These are phyloP conservation scores for Ailanthus altissimus DNA, from an alignment of 345 rosid genomes.

Conservation along the genomic window DNA sequence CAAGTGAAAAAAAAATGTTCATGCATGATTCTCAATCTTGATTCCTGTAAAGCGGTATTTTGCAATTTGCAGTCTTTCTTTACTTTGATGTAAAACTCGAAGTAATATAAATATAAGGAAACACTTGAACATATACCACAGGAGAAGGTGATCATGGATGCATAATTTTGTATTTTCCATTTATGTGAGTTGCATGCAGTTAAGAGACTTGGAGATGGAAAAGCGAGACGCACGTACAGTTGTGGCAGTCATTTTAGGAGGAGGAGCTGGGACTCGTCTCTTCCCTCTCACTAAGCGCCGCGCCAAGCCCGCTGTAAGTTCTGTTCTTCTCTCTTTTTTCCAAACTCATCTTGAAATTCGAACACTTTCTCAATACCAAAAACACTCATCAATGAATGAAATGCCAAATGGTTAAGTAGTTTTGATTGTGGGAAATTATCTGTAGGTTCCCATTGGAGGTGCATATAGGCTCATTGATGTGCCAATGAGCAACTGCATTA, in stretches of 20 bases:
- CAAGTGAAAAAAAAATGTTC: too few species aligned
- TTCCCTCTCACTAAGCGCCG: conserved; percentile 95
- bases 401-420: neutral
- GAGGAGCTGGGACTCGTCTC: conserved; percentile 99
- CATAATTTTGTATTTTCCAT: too few species aligned
- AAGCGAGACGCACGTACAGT: conserved; percentile 72
- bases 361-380: neutral
- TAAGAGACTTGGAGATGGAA: conserved; percentile 67
- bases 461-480: conserved; percentile 95
- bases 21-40: too few species aligned
- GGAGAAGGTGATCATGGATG: too few species aligned
- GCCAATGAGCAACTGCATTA: conserved; percentile 99
- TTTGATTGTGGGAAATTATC: neutral
- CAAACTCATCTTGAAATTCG: neutral
- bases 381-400: too few species aligned
- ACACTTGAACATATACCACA: too few species aligned
- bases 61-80: too few species aligned
- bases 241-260: conserved; percentile 84
- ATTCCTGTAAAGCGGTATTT: too few species aligned
- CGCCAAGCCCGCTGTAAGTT: conserved; percentile 87
- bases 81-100: too few species aligned
- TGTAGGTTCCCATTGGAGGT: conserved; percentile 89
- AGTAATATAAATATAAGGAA: too few species aligned
- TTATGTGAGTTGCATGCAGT: conserved; percentile 36
- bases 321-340: neutral